Conservation (phyloP, 2,329 filamentous ascomycete genomes). For the Colletotrichum zoysiae region DNA sequence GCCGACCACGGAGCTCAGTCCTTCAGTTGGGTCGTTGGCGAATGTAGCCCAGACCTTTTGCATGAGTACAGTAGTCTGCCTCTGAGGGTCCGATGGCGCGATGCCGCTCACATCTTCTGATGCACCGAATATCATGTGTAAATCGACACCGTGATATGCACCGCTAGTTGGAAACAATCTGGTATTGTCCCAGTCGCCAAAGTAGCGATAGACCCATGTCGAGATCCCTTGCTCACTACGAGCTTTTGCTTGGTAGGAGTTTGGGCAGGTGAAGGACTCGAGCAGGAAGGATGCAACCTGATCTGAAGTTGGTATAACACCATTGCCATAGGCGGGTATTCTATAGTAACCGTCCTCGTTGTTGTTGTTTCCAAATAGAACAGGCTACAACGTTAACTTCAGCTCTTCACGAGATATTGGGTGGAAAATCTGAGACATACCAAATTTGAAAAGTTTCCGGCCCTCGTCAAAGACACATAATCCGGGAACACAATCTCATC, state of each 20-base stretch:
- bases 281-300: slow-evolving; percentile 56
- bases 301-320: slow-evolving; percentile 53
- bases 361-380: slow-evolving; percentile 58
- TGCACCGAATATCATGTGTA: slow-evolving; percentile 62
- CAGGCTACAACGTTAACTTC: slow-evolving; percentile 47
- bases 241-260: slow-evolving; percentile 53
- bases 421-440: not conserved
- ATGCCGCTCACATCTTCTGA: slow-evolving; percentile 55
- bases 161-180: slow-evolving; percentile 59
- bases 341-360: slow-evolving; percentile 63
- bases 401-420: no score
- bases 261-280: slow-evolving; percentile 61
- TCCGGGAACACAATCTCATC: slow-evolving; percentile 56
- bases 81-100: slow-evolving; percentile 48
- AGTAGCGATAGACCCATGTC: slow-evolving; percentile 61
- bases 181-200: slow-evolving; percentile 63
- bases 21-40: slow-evolving; percentile 51
- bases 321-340: slow-evolving; percentile 56
- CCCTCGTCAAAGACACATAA: slow-evolving; percentile 51
- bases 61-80: slow-evolving; percentile 51
- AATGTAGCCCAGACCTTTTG: slow-evolving; percentile 58
- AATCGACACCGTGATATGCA: slow-evolving; percentile 62
- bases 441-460: slow-evolving; percentile 53
- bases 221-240: slow-evolving; percentile 52
- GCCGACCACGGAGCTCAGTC: slow-evolving; percentile 49